phyloP scores from a whole-genome alignment of 73 alveolate genomes.

The Blepharisma stoltei region DNA sequence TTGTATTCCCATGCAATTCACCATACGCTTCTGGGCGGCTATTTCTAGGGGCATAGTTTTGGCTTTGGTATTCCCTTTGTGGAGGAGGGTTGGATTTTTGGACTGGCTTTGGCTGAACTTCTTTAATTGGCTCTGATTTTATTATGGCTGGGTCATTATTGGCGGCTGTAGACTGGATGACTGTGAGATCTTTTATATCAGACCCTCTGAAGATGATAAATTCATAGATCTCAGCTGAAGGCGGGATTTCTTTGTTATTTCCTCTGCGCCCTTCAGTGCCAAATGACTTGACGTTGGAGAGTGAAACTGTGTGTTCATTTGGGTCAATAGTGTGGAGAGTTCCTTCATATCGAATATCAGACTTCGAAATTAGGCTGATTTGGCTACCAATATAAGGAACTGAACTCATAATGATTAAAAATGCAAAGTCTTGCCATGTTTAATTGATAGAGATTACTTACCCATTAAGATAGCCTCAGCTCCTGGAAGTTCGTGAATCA shows the following conservation, averaged over 20 bases:
- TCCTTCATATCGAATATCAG: constrained; percentile 26
- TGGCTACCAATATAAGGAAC: constrained; percentile 19
- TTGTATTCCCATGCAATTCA: not conserved
- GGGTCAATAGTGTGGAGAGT: constrained; percentile 11
- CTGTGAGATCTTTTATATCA: constrained; percentile 19
- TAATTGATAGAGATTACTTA: too few species aligned
- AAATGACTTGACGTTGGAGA: not conserved
- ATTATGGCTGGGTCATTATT: not conserved
- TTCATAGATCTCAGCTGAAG: not conserved
- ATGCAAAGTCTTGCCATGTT: too few species aligned
- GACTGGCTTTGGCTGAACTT: constrained; percentile 15
- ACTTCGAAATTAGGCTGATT: constrained; percentile 1
- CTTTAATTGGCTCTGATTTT: not conserved
- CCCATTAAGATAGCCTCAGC: too few species aligned
- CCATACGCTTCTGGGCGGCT: constrained; percentile 15
- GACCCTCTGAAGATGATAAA: constrained; percentile 18
- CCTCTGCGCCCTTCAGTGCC: constrained; percentile 29
- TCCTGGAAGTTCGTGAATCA: constrained; percentile 40
- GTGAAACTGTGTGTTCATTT: constrained; percentile 19
- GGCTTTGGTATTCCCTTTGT: not conserved
- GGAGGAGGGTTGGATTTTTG: not conserved
- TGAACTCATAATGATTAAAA: not conserved
- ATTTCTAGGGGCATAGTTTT: not conserved
- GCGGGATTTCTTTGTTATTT: constrained; percentile 12
- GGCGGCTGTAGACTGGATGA: not conserved